These are phyloP conservation scores for Gyrodon lividus DNA, from an alignment of 768 basidiomycete genomes.

Conservation along the genomic window DNA sequence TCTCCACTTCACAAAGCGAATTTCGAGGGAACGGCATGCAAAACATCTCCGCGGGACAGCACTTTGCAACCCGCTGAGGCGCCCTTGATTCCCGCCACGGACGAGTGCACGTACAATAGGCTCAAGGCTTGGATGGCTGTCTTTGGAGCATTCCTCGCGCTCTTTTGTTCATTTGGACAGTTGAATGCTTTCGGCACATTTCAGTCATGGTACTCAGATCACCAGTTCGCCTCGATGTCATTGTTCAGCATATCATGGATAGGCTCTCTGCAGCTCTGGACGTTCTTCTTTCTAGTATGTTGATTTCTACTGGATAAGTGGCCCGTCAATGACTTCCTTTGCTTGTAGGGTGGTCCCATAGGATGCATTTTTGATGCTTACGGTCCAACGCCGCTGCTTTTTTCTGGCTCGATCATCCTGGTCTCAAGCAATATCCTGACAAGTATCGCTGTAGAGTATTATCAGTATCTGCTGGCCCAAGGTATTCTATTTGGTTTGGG, in stretches of 20 bases:
- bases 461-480: conserved; percentile 62
- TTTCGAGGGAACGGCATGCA: conserved; percentile 17
- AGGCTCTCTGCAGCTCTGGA: conserved; percentile 65
- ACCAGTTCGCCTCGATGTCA: conserved; percentile 52
- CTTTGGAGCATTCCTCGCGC: conserved; percentile 60
- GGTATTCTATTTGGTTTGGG: conserved; percentile 66
- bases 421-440: conserved; percentile 57
- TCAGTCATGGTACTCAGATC: conserved; percentile 62
- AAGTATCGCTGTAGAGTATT: conserved; percentile 55
- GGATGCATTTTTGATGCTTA: conserved; percentile 60
- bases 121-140: conserved; percentile 47
- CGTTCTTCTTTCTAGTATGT: conserved; percentile 68
- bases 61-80: conserved; percentile 21
- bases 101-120: conserved; percentile 9
- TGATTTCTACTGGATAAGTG: not conserved
- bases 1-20: conserved; percentile 20
- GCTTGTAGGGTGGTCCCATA: conserved; percentile 54
- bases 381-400: conserved; percentile 56
- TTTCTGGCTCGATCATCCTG: conserved; percentile 48
- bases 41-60: conserved; percentile 22
- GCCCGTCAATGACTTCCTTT: conserved; percentile 1
- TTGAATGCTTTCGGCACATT: conserved; percentile 74
- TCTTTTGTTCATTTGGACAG: conserved; percentile 71
- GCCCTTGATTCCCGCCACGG: conserved; percentile 12
- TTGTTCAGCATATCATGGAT: conserved; percentile 69